Conservation (phyloP, 176 grass and related monocot species). For the Guadua angustifolia region DNA sequence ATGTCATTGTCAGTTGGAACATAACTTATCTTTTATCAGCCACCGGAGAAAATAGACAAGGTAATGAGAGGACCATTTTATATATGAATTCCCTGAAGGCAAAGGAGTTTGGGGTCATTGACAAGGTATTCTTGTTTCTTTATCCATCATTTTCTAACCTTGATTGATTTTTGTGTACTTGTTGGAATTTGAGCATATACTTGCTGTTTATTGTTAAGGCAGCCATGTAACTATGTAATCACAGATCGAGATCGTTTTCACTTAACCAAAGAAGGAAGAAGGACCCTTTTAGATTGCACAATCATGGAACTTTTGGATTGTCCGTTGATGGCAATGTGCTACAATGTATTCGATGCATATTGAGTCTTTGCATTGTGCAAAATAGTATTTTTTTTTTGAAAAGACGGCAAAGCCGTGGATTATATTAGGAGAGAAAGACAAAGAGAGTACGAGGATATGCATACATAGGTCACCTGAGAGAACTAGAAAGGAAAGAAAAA, state of each 20-base stretch:
- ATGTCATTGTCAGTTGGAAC: constrained; percentile 23
- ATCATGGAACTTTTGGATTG: not conserved
- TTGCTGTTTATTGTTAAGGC: not conserved
- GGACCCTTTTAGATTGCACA: not conserved
- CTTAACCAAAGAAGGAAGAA: not conserved
- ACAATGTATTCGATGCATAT: not conserved
- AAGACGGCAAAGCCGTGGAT: too few species aligned
- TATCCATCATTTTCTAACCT: not conserved
- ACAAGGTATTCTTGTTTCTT: constrained; percentile 75
- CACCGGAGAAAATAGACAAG: constrained; percentile 75
- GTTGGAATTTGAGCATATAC: not conserved
- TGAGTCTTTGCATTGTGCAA: not conserved
- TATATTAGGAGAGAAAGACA: too few species aligned
- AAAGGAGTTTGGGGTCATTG: constrained; percentile 93
- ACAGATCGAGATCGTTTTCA: not conserved
- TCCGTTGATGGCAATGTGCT: not conserved
- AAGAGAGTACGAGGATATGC: too few species aligned
- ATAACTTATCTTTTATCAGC: constrained; percentile 54
- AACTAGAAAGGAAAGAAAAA: too few species aligned
- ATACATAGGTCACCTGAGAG: too few species aligned
- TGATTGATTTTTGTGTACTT: constrained; percentile 14
- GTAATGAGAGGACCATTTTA: constrained; percentile 73
- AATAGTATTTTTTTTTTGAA: too few species aligned
- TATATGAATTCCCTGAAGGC: constrained; percentile 80
- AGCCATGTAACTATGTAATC: not conserved